A percentile compares a stretch with the other conserved stretches of the same genome.
These are phyloP conservation scores for Trichomonas gallinae DNA, from an alignment of 208 protist species.

Conservation along the genomic window DNA sequence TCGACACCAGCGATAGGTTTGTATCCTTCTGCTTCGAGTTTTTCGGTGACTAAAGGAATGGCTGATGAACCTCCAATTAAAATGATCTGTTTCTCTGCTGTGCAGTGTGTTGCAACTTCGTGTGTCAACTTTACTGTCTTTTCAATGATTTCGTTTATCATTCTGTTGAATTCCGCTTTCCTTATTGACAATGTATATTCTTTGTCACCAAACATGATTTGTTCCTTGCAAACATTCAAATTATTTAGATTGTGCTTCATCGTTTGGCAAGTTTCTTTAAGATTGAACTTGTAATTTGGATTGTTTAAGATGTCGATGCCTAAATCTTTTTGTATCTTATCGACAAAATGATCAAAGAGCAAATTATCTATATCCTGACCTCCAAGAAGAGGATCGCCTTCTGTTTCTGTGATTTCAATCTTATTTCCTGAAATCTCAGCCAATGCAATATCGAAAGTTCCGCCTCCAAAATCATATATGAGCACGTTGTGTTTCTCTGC, in stretches of 20 bases:
- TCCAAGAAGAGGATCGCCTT: slow-evolving; percentile 95
- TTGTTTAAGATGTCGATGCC: slow-evolving; percentile 55
- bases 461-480: slow-evolving; percentile 54
- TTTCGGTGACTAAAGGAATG: not conserved
- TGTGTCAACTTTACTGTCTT: not conserved
- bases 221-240: too few relatives aligned
- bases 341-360: slow-evolving; percentile 85
- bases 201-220: not conserved
- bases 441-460: slow-evolving; percentile 80
- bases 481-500: slow-evolving; percentile 29
- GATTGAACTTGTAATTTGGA: slow-evolving; percentile 48
- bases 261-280: slow-evolving; percentile 59
- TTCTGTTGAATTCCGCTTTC: not conserved
- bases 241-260: slow-evolving; percentile 67
- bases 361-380: slow-evolving; percentile 82
- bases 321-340: slow-evolving; percentile 78
- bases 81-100: not conserved
- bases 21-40: not conserved
- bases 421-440: slow-evolving; percentile 78
- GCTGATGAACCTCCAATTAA: not conserved
- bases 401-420: slow-evolving; percentile 79
- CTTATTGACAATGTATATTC: not conserved
- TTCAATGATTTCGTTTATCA: not conserved
- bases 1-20: not conserved
- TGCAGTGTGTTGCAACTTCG: not conserved